Evolutionary conservation across 2,329 filamentous ascomycete genomes (phyloP), one percentile per base, ranked within the genome.

Genomic region (Fusarium sp.): DNA sequence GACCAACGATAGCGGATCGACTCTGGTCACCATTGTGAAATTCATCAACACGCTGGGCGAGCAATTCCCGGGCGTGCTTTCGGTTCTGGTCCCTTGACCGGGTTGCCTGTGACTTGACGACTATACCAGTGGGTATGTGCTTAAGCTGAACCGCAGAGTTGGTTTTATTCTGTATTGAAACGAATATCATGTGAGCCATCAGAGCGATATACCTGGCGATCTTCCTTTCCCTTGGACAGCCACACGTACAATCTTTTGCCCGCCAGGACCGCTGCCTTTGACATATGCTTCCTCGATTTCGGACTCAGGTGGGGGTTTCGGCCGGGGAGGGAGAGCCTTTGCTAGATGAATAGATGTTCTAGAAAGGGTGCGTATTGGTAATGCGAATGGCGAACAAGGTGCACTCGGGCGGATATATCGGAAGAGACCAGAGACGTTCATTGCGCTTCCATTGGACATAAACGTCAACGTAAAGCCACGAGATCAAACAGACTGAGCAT

Each of bases 101-200:
- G 11, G 96, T 98, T 21, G 91, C 93, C 81, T 99, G 96, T 59
- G 89, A 95, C 82, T 99, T 99, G 68, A 99, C 88, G 16, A 98
- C 94, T 55, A 98, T 89, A 66, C 95, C 95, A 1, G 94, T 97
- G 8, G 95, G 93, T 18, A 92, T 82, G 80, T 99, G 96, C 72
- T 91, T 96, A 37, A 99, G 85, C 79, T 99, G 96, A 4, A 98
- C 95, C 40, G 95, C 95, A 0, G 93, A 98, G 71, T 90, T 94
- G 27, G 96, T 99, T 88, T 99, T 99, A 82, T 99, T 99, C 91
- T 90, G 66, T 50, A 9, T 43, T 28, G 40, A 27, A 25, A n/a
- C 16, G 21, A 46, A 40, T 9, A 18, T 18, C 30, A 50, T 62
- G 48, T 71, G 41, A 63, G 64, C 55, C 16, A 32, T 25, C 9